Percentiles rank a stretch among this genome's conserved stretches.
These are phyloP conservation scores for Phlebopus sp. DNA, from an alignment of 1,284 basidiomycete species.

Conservation along the genomic window DNA sequence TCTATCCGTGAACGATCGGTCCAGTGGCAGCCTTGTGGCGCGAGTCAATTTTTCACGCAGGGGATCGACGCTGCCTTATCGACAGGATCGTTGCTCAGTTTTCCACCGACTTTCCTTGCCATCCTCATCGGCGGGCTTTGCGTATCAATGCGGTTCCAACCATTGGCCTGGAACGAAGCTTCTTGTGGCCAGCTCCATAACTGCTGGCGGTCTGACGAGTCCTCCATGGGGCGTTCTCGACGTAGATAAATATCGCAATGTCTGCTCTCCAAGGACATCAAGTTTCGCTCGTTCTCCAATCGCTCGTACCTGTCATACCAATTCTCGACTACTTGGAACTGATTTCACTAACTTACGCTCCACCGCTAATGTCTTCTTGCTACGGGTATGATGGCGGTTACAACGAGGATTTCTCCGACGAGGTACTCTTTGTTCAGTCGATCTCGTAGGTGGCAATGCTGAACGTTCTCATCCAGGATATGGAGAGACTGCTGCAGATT, in stretches of 20 bases:
- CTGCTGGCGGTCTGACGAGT: slow-evolving; percentile 20
- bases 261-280: slow-evolving; percentile 4
- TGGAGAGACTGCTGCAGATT: neutral
- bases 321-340: neutral
- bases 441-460: neutral
- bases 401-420: slow-evolving; percentile 17
- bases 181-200: slow-evolving; percentile 14
- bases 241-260: slow-evolving; percentile 21
- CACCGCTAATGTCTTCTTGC: too few species aligned
- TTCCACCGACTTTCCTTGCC: slow-evolving; percentile 2
- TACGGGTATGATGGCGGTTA: slow-evolving; percentile 9
- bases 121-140: slow-evolving; percentile 13
- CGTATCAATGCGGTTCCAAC: slow-evolving; percentile 13
- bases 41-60: slow-evolving; percentile 8
- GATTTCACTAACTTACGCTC: too few species aligned
- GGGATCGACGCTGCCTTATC: slow-evolving; percentile 4
- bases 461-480: slow-evolving; percentile 14
- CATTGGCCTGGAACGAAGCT: slow-evolving; percentile 11
- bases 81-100: slow-evolving; percentile 6
- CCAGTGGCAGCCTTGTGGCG: neutral
- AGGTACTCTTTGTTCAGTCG: slow-evolving; percentile 5
- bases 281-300: neutral
- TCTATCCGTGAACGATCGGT: slow-evolving; percentile 2
- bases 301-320: neutral
- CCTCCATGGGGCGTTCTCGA: slow-evolving; percentile 17